Conservation (phyloP, 805 yeast genomes). For the Starmerella floricola region DNA sequence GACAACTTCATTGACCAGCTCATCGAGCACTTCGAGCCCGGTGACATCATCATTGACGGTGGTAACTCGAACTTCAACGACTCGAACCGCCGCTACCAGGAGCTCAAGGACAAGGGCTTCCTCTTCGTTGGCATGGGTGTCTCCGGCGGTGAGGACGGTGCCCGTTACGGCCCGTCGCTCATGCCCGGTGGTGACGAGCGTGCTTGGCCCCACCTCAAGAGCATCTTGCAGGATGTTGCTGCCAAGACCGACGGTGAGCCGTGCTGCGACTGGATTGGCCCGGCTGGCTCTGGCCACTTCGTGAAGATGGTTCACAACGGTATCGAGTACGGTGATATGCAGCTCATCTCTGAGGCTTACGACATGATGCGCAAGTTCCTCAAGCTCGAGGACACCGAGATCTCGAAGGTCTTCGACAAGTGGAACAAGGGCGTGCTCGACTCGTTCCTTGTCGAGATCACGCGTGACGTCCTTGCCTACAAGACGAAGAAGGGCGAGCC, state of each 20-base stretch:
- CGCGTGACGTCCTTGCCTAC: slow-evolving; percentile 84
- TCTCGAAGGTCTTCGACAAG: slow-evolving; percentile 76
- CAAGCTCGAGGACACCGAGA: slow-evolving; percentile 79
- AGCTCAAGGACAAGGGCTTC: slow-evolving; percentile 75
- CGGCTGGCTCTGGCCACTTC: slow-evolving; percentile 97
- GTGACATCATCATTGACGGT: slow-evolving; percentile 98
- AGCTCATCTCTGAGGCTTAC: slow-evolving; percentile 94
- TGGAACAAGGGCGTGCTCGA: slow-evolving; percentile 98
- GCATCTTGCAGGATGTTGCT: slow-evolving; percentile 87
- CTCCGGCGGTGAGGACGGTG: slow-evolving; percentile 99
- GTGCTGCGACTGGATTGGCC: slow-evolving; percentile 99
- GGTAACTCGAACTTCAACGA: slow-evolving; percentile 99
- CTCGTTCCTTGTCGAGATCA: slow-evolving; percentile 92
- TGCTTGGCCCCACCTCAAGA: slow-evolving; percentile 98
- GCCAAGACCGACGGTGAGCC: slow-evolving; percentile 98
- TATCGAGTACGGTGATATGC: slow-evolving; percentile 99
- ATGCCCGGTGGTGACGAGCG: slow-evolving; percentile 99
- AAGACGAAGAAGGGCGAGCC: slow-evolving; percentile 86
- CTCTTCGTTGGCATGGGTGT: slow-evolving; percentile 97
- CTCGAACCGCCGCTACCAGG: slow-evolving; percentile 90
- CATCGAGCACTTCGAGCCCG: slow-evolving; percentile 83
- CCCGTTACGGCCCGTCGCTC: slow-evolving; percentile 96
- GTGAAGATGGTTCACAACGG: slow-evolving; percentile 99
- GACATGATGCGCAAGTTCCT: slow-evolving; percentile 91
- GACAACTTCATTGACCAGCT: slow-evolving; percentile 81